A percentile compares a stretch with the other conserved stretches of the same genome.
Conservation (phyloP, 768 basidiomycete species). For the Termitomyces sp. region DNA sequence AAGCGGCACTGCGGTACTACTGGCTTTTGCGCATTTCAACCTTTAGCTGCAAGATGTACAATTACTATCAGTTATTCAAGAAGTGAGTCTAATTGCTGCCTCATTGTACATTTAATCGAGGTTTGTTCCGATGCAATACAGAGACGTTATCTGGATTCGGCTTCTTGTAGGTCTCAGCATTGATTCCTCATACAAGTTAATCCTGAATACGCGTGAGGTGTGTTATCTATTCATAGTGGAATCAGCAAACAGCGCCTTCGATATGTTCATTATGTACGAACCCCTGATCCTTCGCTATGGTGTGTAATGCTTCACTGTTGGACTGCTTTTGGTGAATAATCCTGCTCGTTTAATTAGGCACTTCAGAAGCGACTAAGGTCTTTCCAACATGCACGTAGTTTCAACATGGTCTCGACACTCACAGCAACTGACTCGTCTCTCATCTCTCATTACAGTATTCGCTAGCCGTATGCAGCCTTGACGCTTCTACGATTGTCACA, state of each 20-base stretch:
- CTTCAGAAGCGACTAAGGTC: slow-evolving; percentile 8
- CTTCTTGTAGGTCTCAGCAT: slow-evolving; percentile 23
- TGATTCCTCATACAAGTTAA: no score
- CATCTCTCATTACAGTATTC: background rate
- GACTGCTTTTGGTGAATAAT: background rate
- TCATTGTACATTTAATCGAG: background rate
- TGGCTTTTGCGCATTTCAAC: background rate
- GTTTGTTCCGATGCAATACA: slow-evolving; percentile 7
- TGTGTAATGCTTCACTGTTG: slow-evolving; percentile 8
- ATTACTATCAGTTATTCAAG: slow-evolving; percentile 33
- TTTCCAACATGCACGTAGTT: slow-evolving; percentile 25
- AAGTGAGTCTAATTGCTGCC: slow-evolving; percentile 15
- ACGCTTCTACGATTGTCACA: background rate
- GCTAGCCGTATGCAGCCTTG: background rate
- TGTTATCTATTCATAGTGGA: slow-evolving; percentile 32
- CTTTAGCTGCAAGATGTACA: slow-evolving; percentile 20
- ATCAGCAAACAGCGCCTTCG: slow-evolving; percentile 30
- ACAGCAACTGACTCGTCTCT: background rate
- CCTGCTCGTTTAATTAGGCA: background rate
- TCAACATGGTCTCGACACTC: no score
- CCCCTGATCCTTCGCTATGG: slow-evolving; percentile 36
- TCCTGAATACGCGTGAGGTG: slow-evolving; percentile 17
- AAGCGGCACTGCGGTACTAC: background rate
- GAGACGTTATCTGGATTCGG: slow-evolving; percentile 30
- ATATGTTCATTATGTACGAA: slow-evolving; percentile 35